Percentiles rank a stretch among this genome's conserved stretches.
phyloP scores from a whole-genome alignment of 208 protist genomes.

The Tritrichomonas musculus region DNA sequence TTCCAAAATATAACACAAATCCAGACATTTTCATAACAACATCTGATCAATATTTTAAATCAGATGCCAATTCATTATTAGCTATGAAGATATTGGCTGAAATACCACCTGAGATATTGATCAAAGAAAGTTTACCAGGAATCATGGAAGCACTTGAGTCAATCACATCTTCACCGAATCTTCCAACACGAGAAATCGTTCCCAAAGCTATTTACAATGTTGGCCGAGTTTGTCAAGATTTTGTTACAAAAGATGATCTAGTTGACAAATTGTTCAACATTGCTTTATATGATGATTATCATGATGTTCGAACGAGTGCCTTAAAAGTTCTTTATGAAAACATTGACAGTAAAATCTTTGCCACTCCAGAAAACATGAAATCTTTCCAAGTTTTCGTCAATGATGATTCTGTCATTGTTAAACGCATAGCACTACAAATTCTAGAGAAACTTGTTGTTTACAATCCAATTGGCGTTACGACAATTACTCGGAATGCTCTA shows the following conservation, averaged over 20 bases:
- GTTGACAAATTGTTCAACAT: not conserved
- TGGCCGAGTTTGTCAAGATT: not conserved
- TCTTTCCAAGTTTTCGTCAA: not conserved
- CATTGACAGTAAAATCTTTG: not conserved
- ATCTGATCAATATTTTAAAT: too few relatives aligned
- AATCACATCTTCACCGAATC: not conserved
- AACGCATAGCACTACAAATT: not conserved
- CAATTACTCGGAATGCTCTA: not conserved
- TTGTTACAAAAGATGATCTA: not conserved
- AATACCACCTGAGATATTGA: not conserved
- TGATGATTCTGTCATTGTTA: not conserved
- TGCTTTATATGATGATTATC: not conserved
- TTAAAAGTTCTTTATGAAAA: not conserved
- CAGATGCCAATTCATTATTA: not conserved
- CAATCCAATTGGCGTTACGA: not conserved
- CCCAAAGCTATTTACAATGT: not conserved
- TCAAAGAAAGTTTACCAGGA: not conserved
- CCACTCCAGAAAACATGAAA: not conserved
- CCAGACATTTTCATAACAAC: too few relatives aligned
- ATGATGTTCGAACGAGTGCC: not conserved
- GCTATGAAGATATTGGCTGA: not conserved
- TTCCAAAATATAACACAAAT: too few relatives aligned
- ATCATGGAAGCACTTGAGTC: not conserved
- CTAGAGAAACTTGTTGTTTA: not conserved
- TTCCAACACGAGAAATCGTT: not conserved